Base-by-base conservation (phyloP, 2,329 filamentous ascomycete species). In the Claviceps arundinis region DNA sequence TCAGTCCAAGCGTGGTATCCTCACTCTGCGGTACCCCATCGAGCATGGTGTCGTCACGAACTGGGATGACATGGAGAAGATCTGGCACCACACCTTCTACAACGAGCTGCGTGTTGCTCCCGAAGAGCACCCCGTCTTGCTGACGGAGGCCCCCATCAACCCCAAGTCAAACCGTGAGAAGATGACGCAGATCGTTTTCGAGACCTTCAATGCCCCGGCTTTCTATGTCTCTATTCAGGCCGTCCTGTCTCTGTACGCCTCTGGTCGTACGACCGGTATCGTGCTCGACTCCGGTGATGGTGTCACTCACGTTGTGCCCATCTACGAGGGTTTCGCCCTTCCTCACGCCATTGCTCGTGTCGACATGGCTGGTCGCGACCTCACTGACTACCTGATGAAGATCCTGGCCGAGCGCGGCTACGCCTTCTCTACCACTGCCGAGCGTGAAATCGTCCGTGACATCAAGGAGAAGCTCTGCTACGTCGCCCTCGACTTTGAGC, bases 381-480 rank as follows among this genome's bases (percentile, higher is more conserved):
- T 98, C 80, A 98, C 93, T 74, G 93, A 97, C 75, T 97, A 98
- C 83, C 86, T 98, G 68, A 97, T 98, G 93, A 97, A 97, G 88
- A 97, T 98, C 69, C 79, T 98, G 68, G 93, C 93, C 67, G 93
- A 98, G 86, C 90, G 93, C 70, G 93, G 93, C 68, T 97, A 98
- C 82, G 89, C 89, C 67, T 98, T 98, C 87, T 96, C 91, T 71
- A 98, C 93, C 78, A 97, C 93, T 58, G 93, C 93, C 74, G 93
- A 98, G 82, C 93, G 93, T 76, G 93, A 97, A 94, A 98, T 97
- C 71, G 93, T 97, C 69, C 91, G 93, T 81, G 93, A 98, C 74
- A 97, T 98, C 82, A 98, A 98, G 87, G 93, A 98, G 87, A 98
- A 97, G 85, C 90, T 98, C 68, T 98, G 93, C 85, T 98, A 98